A percentile compares a stretch with the other conserved stretches of the same genome.
phyloP scores from a whole-genome alignment of 2,329 filamentous ascomycete genomes.

The Ascomycota sp. region DNA sequence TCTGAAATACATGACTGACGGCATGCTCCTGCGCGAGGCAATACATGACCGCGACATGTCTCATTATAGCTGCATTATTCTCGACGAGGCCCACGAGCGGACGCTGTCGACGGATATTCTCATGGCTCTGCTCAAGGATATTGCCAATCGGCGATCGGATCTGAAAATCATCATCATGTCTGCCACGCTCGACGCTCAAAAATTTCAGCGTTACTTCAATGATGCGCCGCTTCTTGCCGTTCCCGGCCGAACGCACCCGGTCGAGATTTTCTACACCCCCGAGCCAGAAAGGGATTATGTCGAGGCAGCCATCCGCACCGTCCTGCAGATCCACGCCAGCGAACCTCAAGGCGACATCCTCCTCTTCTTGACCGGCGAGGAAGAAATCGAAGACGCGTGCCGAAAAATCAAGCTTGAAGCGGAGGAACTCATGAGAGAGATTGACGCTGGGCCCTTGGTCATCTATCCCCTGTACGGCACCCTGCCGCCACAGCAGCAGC shows the following conservation, averaged over 20 bases:
- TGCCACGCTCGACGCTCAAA: constrained; percentile 88
- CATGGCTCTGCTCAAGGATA: constrained; percentile 88
- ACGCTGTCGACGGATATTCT: constrained; percentile 93
- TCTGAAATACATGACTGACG: constrained; percentile 99
- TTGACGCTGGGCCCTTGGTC: constrained; percentile 71
- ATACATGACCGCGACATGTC: constrained; percentile 88
- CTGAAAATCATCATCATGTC: constrained; percentile 99
- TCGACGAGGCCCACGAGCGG: constrained; percentile 95
- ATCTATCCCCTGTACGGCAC: constrained; percentile 92
- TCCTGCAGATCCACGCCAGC: constrained; percentile 87
- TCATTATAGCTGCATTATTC: constrained; percentile 92
- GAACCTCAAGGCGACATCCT: constrained; percentile 86
- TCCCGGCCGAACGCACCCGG: constrained; percentile 83
- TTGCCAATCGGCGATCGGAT: constrained; percentile 62
- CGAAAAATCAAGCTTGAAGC: constrained; percentile 79
- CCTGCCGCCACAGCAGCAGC: constrained; percentile 79
- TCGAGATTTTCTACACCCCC: constrained; percentile 96
- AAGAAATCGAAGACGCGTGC: constrained; percentile 94
- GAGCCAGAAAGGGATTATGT: constrained; percentile 94
- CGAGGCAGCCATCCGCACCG: constrained; percentile 82
- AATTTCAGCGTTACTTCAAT: constrained; percentile 95
- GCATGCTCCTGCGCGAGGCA: constrained; percentile 90
- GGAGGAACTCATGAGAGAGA: constrained; percentile 81
- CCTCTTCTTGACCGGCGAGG: constrained; percentile 89
- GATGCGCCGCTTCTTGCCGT: constrained; percentile 84